Conservation (phyloP, 495 filamentous ascomycete species). For the Xylaria bambusicola region DNA sequence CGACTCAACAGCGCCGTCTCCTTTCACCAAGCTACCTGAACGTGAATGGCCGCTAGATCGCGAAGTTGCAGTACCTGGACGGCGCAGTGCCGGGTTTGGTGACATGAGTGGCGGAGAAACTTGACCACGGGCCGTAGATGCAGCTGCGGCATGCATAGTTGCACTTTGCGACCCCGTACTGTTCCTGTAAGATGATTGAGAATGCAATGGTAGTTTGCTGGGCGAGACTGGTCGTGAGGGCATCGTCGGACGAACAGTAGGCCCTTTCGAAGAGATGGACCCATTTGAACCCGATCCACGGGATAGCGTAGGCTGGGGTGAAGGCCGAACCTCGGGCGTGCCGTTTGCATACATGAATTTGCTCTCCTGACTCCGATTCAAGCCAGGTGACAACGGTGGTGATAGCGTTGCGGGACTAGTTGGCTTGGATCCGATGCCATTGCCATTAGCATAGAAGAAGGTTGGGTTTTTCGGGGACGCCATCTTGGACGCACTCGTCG, state of each 20-base stretch:
- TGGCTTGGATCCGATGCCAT: slow-evolving; percentile 30
- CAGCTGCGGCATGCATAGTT: not conserved
- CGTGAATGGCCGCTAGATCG: slow-evolving; percentile 31
- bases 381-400: slow-evolving; percentile 31
- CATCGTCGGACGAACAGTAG: slow-evolving; percentile 26
- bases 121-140: slow-evolving; percentile 12
- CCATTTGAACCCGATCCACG: slow-evolving; percentile 41
- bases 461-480: slow-evolving; percentile 45
- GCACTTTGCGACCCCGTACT: slow-evolving; percentile 11
- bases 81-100: slow-evolving; percentile 30
- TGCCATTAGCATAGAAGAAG: slow-evolving; percentile 60
- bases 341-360: slow-evolving; percentile 82
- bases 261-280: slow-evolving; percentile 43
- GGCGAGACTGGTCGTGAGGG: slow-evolving; percentile 46
- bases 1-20: slow-evolving; percentile 18
- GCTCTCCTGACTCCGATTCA: slow-evolving; percentile 41
- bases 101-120: slow-evolving; percentile 23
- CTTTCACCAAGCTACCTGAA: slow-evolving; percentile 29
- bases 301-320: slow-evolving; percentile 31
- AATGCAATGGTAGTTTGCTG: slow-evolving; percentile 39
- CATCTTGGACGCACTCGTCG: slow-evolving; percentile 26
- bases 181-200: slow-evolving; percentile 25
- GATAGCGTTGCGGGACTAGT: slow-evolving; percentile 32
- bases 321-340: slow-evolving; percentile 44
- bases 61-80: slow-evolving; percentile 23